Conservation (phyloP, 129 eudicot genomes). For the Flaveria brownii region DNA sequence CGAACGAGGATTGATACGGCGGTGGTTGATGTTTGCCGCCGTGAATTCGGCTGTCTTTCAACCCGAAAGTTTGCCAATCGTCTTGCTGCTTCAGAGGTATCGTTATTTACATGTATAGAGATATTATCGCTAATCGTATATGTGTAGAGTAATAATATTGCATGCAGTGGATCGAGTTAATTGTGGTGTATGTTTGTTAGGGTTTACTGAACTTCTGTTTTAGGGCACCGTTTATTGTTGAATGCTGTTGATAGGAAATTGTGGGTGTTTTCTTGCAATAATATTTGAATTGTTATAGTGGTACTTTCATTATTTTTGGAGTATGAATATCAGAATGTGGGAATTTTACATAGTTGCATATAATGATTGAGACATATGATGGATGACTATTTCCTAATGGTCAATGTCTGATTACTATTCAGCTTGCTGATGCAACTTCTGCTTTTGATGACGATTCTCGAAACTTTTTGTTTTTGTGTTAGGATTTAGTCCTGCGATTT, state of each 20-base stretch:
- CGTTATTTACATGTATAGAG: neutral
- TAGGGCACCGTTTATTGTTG: conserved; percentile 7
- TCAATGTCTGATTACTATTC: neutral
- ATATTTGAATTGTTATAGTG: neutral
- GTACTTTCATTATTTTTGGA: neutral
- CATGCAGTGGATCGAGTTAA: neutral
- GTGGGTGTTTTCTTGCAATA: neutral
- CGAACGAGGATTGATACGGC: conserved; percentile 48
- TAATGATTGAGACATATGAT: too few species aligned
- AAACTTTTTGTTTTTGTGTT: conserved; percentile 12
- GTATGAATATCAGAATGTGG: neutral
- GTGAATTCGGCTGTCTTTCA: conserved; percentile 76
- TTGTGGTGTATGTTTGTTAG: neutral
- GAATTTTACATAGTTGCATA: neutral
- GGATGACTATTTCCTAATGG: neutral
- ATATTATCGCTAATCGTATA: neutral
- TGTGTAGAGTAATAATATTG: neutral
- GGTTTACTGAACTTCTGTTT: conserved; percentile 4
- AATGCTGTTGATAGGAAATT: neutral
- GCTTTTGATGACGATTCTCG: neutral
- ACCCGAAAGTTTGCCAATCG: conserved; percentile 65
- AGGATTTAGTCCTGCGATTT: conserved; percentile 83
- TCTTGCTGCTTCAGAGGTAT: conserved; percentile 80
- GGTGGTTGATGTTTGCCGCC: conserved; percentile 63
- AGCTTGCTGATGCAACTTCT: neutral